phyloP scores from a whole-genome alignment of 2,329 filamentous ascomycete genomes.

The Diaporthe aspalathi region DNA sequence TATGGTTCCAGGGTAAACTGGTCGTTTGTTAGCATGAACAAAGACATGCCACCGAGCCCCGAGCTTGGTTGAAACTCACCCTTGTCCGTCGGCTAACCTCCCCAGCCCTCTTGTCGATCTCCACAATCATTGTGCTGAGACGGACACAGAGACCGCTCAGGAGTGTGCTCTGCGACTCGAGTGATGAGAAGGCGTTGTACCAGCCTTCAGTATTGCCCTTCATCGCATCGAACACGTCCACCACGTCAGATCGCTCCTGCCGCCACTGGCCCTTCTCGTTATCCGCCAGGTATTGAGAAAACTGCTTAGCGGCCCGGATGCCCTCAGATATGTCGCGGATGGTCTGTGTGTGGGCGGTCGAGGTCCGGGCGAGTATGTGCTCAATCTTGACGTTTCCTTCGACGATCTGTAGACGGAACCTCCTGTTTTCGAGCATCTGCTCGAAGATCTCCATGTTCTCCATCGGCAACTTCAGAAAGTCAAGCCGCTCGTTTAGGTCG shows the following conservation, averaged over 20 bases:
- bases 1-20: constrained; percentile 39
- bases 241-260: constrained; percentile 70
- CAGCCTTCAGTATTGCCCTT: constrained; percentile 92
- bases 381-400: constrained; percentile 92
- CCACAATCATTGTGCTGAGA: constrained; percentile 80
- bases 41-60: constrained; percentile 23
- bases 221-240: constrained; percentile 88
- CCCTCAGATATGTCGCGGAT: constrained; percentile 84
- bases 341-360: constrained; percentile 78
- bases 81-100: constrained; percentile 83
- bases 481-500: constrained; percentile 84
- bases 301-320: constrained; percentile 78
- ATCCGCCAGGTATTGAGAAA: constrained; percentile 78
- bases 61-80: constrained; percentile 61
- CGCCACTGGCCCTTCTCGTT: constrained; percentile 72
- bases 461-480: constrained; percentile 84
- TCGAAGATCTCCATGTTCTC: constrained; percentile 86
- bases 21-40: constrained; percentile 34
- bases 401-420: constrained; percentile 84
- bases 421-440: constrained; percentile 85
- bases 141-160: constrained; percentile 77
- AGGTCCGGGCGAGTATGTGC: constrained; percentile 85
- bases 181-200: constrained; percentile 81
- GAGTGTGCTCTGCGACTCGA: constrained; percentile 78
- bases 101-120: constrained; percentile 88